Evolutionary conservation across 805 yeast species (phyloP).

Genomic region (baker's yeast (Saccharomyces cerevisiae)): DNA sequence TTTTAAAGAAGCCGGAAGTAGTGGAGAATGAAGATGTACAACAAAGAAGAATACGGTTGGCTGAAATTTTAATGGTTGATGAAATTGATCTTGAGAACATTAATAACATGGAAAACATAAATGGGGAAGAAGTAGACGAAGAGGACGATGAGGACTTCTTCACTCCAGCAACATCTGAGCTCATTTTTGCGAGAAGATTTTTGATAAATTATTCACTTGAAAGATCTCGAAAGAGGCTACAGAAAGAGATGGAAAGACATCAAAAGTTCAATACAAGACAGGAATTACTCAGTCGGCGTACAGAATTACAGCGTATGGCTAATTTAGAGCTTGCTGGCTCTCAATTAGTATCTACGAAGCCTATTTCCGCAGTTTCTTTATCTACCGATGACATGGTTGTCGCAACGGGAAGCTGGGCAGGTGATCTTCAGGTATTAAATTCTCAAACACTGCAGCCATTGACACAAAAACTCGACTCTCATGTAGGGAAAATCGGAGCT

Average conservation of each 20-base stretch:
- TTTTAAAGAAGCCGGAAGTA: constrained; percentile 49
- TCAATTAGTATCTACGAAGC: constrained; percentile 61
- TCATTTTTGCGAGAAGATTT: constrained; percentile 43
- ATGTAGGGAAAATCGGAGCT: constrained; percentile 62
- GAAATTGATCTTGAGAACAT: constrained; percentile 15
- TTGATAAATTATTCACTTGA: constrained; percentile 47
- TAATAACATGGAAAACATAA: constrained; percentile 4
- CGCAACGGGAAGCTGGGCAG: constrained; percentile 81
- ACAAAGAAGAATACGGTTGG: constrained; percentile 54
- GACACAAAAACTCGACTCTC: constrained; percentile 12
- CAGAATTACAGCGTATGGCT: constrained; percentile 29
- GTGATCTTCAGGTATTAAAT: constrained; percentile 48
- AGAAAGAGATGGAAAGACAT: constrained; percentile 26
- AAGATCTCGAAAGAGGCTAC: constrained; percentile 38
- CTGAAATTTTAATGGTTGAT: constrained; percentile 35
- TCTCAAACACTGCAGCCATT: constrained; percentile 31
- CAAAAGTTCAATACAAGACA: constrained; percentile 33
- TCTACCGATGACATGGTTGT: constrained; percentile 34
- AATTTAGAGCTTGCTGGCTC: constrained; percentile 49
- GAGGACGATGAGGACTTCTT: constrained; percentile 73
- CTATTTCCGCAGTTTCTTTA: constrained; percentile 51
- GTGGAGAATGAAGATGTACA: constrained; percentile 51
- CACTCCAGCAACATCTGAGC: constrained; percentile 61
- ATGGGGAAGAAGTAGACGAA: constrained; percentile 31
- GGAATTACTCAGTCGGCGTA: constrained; percentile 41